Evolutionary conservation across 139 green algal genomes (phyloP), one percentile per base, ranked within the genome.

Genomic region (Tetratostichococcus sp.): DNA sequence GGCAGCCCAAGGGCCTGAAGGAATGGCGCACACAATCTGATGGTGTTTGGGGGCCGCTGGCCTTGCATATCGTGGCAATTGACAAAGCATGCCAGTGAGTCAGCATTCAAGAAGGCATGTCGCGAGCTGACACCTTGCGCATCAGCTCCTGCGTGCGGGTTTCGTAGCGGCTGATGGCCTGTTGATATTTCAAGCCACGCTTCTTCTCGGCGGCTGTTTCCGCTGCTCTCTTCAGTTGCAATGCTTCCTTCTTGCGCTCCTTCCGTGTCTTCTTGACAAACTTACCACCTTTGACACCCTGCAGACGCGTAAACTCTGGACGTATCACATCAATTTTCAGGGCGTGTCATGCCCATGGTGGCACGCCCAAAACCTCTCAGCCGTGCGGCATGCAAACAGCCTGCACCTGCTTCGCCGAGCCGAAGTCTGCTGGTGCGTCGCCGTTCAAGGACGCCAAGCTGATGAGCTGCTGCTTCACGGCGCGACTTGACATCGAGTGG

Each of bases 151-250:
- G 21, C 17, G 33, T 2, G 21, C 14, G 14, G 22, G 35, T 1
- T 31, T 32, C 14, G 35, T 28, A 33, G 11, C 4, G 31, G 1
- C 1, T 25, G 23, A 43, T 25, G 31, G 73, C 71, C 42, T 65
- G n/a, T 50, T 76, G 70, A 17, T 62, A 62, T 17, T 62, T 62
- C 17, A 62, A 17, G 35, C 65, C 65, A 0, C 32, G 65, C 74
- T 67, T 77, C n/a, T 43, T n/a, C 65, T 72, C 21, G 3, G 26
- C 43, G 1, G 74, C 67, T 71, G 70, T 62, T 42, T 76, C 70
- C n/a, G 68, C 35, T 1, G 71, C 75, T n/a, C n/a, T n/a, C n/a
- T n/a, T n/a, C n/a, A n/a, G n/a, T n/a, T n/a, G n/a, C n/a, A n/a
- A n/a, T n/a, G 19, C 17, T 26, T 62, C 2, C 11, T 23, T 26